These are phyloP conservation scores for Amaranthus cruentus DNA, from an alignment of 148 eudicot genomes.

Conservation along the genomic window DNA sequence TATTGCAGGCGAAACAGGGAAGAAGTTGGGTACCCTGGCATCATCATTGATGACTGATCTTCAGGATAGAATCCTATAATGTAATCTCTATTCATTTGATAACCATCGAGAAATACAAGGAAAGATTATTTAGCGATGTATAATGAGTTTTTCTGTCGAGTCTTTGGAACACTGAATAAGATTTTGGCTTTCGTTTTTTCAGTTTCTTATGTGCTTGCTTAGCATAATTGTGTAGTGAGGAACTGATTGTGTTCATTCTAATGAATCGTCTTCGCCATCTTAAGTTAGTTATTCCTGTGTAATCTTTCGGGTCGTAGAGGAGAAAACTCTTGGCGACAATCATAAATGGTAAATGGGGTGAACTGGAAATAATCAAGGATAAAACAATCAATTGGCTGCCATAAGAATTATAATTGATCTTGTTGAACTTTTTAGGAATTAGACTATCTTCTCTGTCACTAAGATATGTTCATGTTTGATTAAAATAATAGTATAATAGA, in stretches of 20 bases:
- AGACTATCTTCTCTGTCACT: too few species aligned
- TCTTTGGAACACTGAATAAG: conserved; percentile 29
- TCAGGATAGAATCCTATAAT: conserved; percentile 80
- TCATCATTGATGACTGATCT: conserved; percentile 63
- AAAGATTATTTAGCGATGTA: conserved; percentile 24
- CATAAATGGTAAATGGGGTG: too few species aligned
- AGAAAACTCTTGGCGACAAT: too few species aligned
- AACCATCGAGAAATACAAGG: conserved; percentile 20
- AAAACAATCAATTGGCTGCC: too few species aligned
- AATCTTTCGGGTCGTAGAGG: too few species aligned
- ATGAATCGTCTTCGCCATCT: background rate
- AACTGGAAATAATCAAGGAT: too few species aligned
- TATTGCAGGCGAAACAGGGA: conserved; percentile 97
- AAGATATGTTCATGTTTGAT: too few species aligned
- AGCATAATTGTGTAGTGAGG: conserved; percentile 9
- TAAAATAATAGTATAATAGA: too few species aligned
- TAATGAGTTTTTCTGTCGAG: conserved; percentile 27
- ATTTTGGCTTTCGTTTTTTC: conserved; percentile 12
- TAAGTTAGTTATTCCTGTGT: background rate
- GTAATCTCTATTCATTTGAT: conserved; percentile 15
- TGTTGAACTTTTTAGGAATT: too few species aligned
- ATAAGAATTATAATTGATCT: too few species aligned
- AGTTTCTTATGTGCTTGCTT: conserved; percentile 8
- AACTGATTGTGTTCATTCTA: background rate
- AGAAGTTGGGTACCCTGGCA: conserved; percentile 72